Evolutionary conservation across 2,329 filamentous ascomycete genomes (phyloP), one percentile per base, ranked within the genome.

Genomic region (Acephala macrosclerotiorum): DNA sequence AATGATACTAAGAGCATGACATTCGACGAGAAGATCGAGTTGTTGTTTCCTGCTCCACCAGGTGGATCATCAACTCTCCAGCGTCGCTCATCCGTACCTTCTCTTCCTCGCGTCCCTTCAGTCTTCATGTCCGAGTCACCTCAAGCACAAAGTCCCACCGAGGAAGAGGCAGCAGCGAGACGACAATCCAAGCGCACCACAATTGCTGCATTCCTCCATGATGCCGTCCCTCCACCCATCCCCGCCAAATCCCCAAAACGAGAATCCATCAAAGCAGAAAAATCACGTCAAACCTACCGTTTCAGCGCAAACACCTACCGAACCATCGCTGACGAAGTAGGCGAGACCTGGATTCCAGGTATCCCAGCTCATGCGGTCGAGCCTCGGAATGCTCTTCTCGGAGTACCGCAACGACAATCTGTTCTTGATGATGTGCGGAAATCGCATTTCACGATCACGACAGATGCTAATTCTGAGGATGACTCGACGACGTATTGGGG

Each of bases 1-100:
- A 87, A 86, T 65, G 76, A 85, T 66, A 86, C 84, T 2, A 83
- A 82, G 74, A 87, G 84, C 72, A 87, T 87, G 85, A 86, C 84
- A 0, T 82, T 86, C 66, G 79, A 87, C 60, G 85, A 87, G 70
- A 87, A 87, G 73, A 84, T 87, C 77, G 77, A 79, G 1, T 74
- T 86, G 5, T 75, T 88, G 26, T 86, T 85, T 68, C 79, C 82
- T 3, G 73, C 76, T 8, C 80, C 58, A 66, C 77, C 57, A 75
- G 75, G 61, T 68, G 67, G 62, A 64, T 69, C 45, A 60, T 68
- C 63, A 66, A 61, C 75, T 69, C 61, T 60, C 3, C 71, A 71
- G 38, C 78, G 79, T 9, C 77, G 77, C 63, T 81, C 80, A 3
- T 79, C 80, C 2, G 78, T 85, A 16, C 83, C 84, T 12, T 78